These are phyloP conservation scores for Fusarium goolgardi DNA, from an alignment of 2,329 filamentous ascomycete species.

Conservation along the genomic window DNA sequence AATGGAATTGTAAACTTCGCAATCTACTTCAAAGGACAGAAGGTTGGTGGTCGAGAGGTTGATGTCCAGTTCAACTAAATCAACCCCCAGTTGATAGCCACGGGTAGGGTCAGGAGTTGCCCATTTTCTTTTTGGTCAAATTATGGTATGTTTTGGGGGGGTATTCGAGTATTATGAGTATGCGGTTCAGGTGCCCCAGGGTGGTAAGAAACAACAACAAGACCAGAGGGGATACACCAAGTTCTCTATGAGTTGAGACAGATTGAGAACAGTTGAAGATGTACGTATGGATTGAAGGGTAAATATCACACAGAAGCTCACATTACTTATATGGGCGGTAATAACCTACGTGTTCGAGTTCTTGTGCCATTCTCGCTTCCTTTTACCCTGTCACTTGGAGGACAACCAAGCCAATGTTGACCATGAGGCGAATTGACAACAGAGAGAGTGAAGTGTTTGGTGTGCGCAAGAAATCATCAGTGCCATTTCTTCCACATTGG, in stretches of 20 bases:
- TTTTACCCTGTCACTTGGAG: not conserved
- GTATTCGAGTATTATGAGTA: rapidly evolving
- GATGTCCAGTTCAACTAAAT: constrained; percentile 31
- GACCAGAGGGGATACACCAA: not conserved
- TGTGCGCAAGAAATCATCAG: not conserved
- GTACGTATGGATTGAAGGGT: not conserved
- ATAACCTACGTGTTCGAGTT: not conserved
- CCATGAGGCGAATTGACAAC: not conserved
- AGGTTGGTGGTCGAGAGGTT: constrained; percentile 35
- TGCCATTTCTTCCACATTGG: not conserved
- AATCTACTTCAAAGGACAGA: constrained; percentile 7
- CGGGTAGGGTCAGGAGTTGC: rapidly evolving
- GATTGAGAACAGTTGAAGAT: not conserved
- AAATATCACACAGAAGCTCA: not conserved
- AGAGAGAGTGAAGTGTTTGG: not conserved
- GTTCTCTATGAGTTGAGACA: not conserved
- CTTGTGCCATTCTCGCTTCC: not conserved
- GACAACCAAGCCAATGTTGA: not conserved
- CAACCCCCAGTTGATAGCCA: rapidly evolving
- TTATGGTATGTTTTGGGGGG: not conserved
- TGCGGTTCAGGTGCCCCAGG: rapidly evolving
- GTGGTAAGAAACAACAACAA: not conserved
- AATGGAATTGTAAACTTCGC: constrained; percentile 42
- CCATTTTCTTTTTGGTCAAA: rapidly evolving
- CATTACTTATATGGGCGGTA: not conserved